Evolutionary conservation across 441 rosid species (phyloP).

Genomic region (Euphorbia celastroides): DNA sequence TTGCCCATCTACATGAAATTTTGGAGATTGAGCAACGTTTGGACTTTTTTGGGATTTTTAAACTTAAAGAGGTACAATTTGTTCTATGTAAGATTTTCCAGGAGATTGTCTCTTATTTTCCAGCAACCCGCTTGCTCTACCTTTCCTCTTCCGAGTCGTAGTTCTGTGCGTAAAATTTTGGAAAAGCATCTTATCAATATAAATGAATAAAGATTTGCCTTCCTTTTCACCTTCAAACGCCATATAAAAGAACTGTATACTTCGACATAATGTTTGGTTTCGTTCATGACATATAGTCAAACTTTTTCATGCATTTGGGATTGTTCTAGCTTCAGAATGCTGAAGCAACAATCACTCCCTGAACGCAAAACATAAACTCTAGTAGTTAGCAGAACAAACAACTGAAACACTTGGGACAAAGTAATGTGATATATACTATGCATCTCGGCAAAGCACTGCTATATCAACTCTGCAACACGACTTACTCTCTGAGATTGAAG

Average conservation of each 20-base stretch:
- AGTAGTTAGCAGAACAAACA: neutral
- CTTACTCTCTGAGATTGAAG: too few species aligned
- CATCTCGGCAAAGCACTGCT: too few species aligned
- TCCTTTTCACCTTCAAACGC: neutral
- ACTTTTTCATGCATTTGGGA: too few species aligned
- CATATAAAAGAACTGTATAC: too few species aligned
- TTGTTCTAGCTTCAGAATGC: conserved; percentile 74
- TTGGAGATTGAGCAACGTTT: conserved; percentile 12
- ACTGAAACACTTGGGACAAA: too few species aligned
- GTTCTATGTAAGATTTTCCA: conserved; percentile 56
- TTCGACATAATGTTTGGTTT: too few species aligned
- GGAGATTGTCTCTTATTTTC: conserved; percentile 60
- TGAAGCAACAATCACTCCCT: conserved; percentile 92
- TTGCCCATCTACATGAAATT: conserved; percentile 23
- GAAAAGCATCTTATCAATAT: neutral
- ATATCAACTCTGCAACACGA: too few species aligned
- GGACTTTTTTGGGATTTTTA: conserved; percentile 28
- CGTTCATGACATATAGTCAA: too few species aligned
- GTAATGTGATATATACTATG: too few species aligned
- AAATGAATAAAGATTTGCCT: too few species aligned
- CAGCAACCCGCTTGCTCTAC: conserved; percentile 77
- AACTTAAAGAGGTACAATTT: conserved; percentile 66
- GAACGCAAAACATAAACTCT: conserved; percentile 1
- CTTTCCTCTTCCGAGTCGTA: conserved; percentile 79
- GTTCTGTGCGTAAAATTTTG: conserved; percentile 43